Percentiles rank a stretch among this genome's conserved stretches.
Evolutionary conservation across 768 basidiomycete species (phyloP).

Genomic region (Amanita subjunquillea): DNA sequence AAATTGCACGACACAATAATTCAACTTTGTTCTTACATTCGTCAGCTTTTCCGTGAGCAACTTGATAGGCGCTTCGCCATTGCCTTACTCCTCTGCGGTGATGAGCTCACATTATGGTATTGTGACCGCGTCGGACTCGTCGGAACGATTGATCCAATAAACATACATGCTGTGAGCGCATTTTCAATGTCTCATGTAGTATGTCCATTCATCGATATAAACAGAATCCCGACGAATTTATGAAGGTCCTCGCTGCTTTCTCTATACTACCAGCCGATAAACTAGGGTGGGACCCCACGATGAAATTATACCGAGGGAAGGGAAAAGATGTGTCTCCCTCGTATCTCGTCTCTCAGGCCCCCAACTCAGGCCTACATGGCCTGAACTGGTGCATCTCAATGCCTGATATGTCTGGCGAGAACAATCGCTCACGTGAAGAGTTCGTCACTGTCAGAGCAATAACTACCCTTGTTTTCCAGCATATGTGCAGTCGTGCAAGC

Average conservation of each 20-base stretch:
- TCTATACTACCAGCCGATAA: too few relatives aligned
- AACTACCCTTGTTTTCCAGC: neutral
- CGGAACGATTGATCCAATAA: slow-evolving; percentile 4
- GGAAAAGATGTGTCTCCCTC: too few relatives aligned
- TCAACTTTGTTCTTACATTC: slow-evolving; percentile 7
- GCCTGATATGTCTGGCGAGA: neutral
- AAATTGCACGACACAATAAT: neutral
- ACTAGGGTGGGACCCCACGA: too few relatives aligned
- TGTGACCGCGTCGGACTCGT: slow-evolving; percentile 8
- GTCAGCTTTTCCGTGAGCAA: slow-evolving; percentile 7
- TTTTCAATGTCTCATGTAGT: too few relatives aligned
- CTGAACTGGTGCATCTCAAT: neutral
- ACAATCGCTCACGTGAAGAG: neutral
- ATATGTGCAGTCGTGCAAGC: neutral
- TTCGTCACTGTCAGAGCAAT: neutral
- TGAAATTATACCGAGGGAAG: too few relatives aligned
- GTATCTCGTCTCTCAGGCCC: too few relatives aligned
- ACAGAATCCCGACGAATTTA: neutral
- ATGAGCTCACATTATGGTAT: slow-evolving; percentile 4
- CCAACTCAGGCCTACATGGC: too few relatives aligned
- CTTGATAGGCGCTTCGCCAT: slow-evolving; percentile 7
- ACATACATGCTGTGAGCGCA: slow-evolving; percentile 6
- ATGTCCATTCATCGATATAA: neutral
- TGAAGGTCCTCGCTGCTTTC: too few relatives aligned
- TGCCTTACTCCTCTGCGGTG: slow-evolving; percentile 1